Evolutionary conservation across 768 basidiomycete species (phyloP), one percentile per base, ranked within the genome.

Genomic region (Royoungia palumana): DNA sequence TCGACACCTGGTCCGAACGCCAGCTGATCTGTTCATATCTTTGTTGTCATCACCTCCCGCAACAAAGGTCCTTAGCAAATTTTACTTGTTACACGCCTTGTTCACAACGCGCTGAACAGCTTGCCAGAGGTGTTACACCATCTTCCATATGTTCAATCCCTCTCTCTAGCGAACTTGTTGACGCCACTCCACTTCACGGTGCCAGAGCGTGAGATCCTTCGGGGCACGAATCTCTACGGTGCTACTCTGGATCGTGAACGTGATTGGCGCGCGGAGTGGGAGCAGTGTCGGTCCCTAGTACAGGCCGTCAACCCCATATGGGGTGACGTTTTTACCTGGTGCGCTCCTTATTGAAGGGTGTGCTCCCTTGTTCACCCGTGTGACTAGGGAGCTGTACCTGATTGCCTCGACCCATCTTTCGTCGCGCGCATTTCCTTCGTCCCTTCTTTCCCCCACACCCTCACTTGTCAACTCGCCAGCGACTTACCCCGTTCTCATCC

Each of bases 381-480:
- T 22, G n/a, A 36, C 34, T 46, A 94, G 92, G 88, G 78, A 85
- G 21, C 63, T 68, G 21, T 94, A 89, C 63, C 70, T 89, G 3
- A 76, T 79, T 1, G 82, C 87, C 1, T 73, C 85, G 6, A 92
- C 87, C 0, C 83, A 89, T 61, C 71, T 92, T 32, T 90, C 90
- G 1, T 94, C 94, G 1, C 81, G 94, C 44, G 88, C 92, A 0
- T 97, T 96, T 60, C 90, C 94, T 0, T 96, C 94, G 0, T 81
- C 82, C 7, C 70, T 97, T 19, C 75, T 96, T 24, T 81, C 81
- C 64, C 17, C 74, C 58, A 36, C 41, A 0, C 81, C 85, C 6
- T 74, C 82, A 0, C 72, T 87, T 9, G 61, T 75, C 25, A 65
- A 75, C 12, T 73, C 75, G 1, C 66, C 76, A 0, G 67, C 74